Evolutionary conservation across 164 flowering plant genomes (phyloP).

Genomic region (Euptelea pleiosperma): DNA sequence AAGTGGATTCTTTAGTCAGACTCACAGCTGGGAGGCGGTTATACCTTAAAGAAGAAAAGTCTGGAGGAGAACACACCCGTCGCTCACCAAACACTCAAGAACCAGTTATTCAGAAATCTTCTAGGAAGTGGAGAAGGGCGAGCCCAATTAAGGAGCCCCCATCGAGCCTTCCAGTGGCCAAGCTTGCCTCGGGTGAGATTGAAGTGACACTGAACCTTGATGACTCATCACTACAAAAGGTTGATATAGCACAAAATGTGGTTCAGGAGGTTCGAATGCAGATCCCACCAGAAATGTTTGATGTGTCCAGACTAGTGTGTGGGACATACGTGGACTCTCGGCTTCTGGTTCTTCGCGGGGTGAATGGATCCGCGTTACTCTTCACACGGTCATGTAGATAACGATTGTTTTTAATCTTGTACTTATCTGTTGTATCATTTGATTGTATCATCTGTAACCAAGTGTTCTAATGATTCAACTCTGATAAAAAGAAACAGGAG

Average conservation of each 20-base stretch:
- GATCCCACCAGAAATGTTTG: conserved; percentile 83
- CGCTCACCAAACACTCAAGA: conserved; percentile 25
- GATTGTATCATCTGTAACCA: not conserved
- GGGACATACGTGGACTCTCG: conserved; percentile 79
- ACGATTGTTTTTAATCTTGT: not conserved
- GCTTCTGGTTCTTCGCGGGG: conserved; percentile 64
- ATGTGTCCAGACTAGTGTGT: conserved; percentile 69
- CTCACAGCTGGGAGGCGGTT: conserved; percentile 58
- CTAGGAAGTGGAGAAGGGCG: conserved; percentile 52
- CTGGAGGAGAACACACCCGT: conserved; percentile 14
- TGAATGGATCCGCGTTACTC: conserved; percentile 76
- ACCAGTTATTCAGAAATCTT: conserved; percentile 30
- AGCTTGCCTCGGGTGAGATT: conserved; percentile 48
- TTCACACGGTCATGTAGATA: conserved; percentile 53
- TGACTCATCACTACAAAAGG: conserved; percentile 38
- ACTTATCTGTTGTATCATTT: not conserved
- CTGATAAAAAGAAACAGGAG: no score
- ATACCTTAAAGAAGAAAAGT: conserved; percentile 56
- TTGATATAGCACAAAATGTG: conserved; percentile 39
- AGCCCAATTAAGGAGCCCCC: conserved; percentile 61
- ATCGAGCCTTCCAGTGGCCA: conserved; percentile 77
- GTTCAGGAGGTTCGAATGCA: conserved; percentile 63
- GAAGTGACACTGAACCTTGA: conserved; percentile 52
- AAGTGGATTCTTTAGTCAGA: conserved; percentile 40
- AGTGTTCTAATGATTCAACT: no score